Conservation (phyloP, 2,329 filamentous ascomycete genomes). For the Fusarium foetens region DNA sequence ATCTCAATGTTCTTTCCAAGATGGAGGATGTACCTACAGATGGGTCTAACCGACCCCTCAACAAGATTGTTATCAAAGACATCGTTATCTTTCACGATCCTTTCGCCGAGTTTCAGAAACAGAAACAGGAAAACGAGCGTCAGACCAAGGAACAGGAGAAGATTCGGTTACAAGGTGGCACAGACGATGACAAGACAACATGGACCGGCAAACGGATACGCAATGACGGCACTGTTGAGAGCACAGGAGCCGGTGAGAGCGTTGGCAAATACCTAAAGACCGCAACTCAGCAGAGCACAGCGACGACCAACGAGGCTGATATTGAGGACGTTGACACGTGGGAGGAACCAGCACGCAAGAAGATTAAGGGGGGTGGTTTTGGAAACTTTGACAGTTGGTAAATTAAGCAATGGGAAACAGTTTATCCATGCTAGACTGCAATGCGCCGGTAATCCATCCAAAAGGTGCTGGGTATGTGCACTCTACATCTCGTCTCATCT, state of each 20-base stretch:
- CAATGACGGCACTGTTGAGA: conserved; percentile 68
- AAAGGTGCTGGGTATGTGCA: conserved; percentile 30
- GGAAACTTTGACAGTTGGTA: conserved; percentile 96
- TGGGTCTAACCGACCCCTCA: conserved; percentile 77
- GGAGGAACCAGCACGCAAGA: conserved; percentile 82
- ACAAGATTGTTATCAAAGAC: conserved; percentile 83
- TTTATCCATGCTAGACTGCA: not conserved
- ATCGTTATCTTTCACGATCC: conserved; percentile 91
- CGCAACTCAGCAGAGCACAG: conserved; percentile 48
- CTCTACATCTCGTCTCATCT: conserved; percentile 17
- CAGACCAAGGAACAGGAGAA: conserved; percentile 68
- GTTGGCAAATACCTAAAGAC: conserved; percentile 87
- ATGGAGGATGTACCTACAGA: conserved; percentile 84
- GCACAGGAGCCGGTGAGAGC: conserved; percentile 53
- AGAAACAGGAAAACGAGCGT: conserved; percentile 73
- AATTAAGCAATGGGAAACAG: not conserved
- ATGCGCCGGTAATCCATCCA: conserved; percentile 6
- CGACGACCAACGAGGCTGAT: conserved; percentile 66
- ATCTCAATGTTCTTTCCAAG: conserved; percentile 73
- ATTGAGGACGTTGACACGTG: conserved; percentile 72
- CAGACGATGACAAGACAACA: conserved; percentile 88
- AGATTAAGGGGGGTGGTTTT: conserved; percentile 80
- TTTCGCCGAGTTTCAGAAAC: conserved; percentile 90
- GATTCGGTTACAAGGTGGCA: conserved; percentile 72
- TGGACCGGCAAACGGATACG: conserved; percentile 96